Base-by-base conservation (phyloP, 2,329 filamentous ascomycete species). In the Drechslera avenae region DNA sequence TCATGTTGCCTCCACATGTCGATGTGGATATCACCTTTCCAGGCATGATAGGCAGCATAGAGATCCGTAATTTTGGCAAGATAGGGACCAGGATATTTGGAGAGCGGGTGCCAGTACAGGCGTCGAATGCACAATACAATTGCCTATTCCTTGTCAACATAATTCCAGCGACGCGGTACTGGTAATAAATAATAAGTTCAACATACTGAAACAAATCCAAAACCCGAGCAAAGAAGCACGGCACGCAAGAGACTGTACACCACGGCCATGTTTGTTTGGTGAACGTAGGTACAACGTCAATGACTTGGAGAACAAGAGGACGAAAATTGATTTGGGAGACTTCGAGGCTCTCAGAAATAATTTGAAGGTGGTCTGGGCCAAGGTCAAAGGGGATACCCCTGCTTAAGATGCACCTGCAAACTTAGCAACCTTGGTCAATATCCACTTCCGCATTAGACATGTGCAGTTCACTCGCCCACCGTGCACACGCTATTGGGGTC, bases 31-130 rank as follows among this genome's bases (percentile, higher is more conserved):
- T 55, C 46, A 3, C 48, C 53, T 4, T 16, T 43, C 31, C 35
- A 56, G 1, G 48, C 45, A 44, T 62, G 49, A 32, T 59, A 62
- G 1, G 23, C 48, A 7, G 53, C 39, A 32, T 57, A 57, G 1
- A 42, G 17, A 28, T 50, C 31, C 8, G 56, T 59, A 17, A 54
- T 26, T 19, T 52, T 54, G 2, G 50, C 56, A 7, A 57, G 47
- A 16, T 52, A 55, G 4, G 58, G 58, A 5, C 58, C 58, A 5
- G 58, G 58, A 31, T 59, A 56, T 5, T 46, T 48, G 26, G 57
- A 40, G 4, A 49, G 34, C 4, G 58, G 55, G 41, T 61, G 58
- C 14, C 26, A 28, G 26, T 28, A 28, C 47, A 50, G 9, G 19
- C 35, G 35, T 39, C 35, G 35, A 13, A 39, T 39, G 35, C 35